Base-by-base conservation (phyloP, 2,329 filamentous ascomycete species). In the Remersonia thermophila region DNA sequence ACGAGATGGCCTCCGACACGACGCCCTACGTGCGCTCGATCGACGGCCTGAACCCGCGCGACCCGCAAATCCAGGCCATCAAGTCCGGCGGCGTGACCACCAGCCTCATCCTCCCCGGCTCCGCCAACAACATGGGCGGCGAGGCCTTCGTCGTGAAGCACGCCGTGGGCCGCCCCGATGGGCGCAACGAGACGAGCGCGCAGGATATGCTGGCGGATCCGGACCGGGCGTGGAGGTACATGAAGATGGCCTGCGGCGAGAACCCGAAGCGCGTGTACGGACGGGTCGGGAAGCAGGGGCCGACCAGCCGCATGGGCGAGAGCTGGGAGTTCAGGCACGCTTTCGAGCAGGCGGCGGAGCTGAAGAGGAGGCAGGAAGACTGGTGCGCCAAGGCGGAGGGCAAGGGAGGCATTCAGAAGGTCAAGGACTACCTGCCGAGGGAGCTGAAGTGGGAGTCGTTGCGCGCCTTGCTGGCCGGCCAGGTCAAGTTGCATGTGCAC, bases 221-320 rank as follows among this genome's bases (percentile, higher is more conserved):
- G 1, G 75, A 78, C 29, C 63, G 65, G 15, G 71, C 62, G 41
- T 79, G 76, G 71, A 66, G 79, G 14, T 83, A 80, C 54, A 79
- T 83, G 66, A 83, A 83, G 59, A 83, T 83, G 77, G 79, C 79
- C 0, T 83, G 77, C 44, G 78, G 78, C 26, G 78, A 83, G 56
- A 83, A 83, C 47, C 61, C 77, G 2, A 80, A 80, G 58, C 58
- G 65, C 1, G 59, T 73, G 1, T 78, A 80, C 41, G 75, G 75
- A 8, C 62, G 60, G 31, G 49, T 58, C 4, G 73, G 72, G 16
- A 62, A 66, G 35, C 60, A 60, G 31, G 69, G 71, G 0, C 75
- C 74, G 0, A 64, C 64, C 37, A 80, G 71, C 42, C 63, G 79
- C 1, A 59, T 83, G 49, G 79, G 79, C 7, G 77, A 83, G 56